Base-by-base conservation (phyloP, 2,329 filamentous ascomycete genomes). In the Huntiella bhutanensis region DNA sequence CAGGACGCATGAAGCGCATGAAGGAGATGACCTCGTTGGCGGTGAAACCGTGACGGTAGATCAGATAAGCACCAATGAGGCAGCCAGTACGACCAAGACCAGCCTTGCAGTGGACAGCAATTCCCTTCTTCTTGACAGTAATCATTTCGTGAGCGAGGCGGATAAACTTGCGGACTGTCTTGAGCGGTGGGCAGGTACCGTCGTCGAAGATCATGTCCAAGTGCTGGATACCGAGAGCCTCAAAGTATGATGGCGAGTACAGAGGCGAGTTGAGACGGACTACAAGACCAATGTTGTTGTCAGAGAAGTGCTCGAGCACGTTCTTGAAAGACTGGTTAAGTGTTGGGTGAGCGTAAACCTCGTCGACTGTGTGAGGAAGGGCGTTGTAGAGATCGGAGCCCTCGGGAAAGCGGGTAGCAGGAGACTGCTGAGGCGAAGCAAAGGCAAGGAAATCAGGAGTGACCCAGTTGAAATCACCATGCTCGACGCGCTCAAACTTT, bases 191-290 rank as follows among this genome's bases (percentile, higher is more conserved):
- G 60, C 91, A 98, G 3, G 91, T 98, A 53, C 91, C 91, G 56
- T 98, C 91, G 57, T 96, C 91, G 58, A 98, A 98, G 57, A 98
- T 96, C 91, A 98, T 98, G 64, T 98, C 91, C 36, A 96, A 70
- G 59, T 98, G 91, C 56, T 86, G 80, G 57, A 98, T 96, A 28
- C 88, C 88, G 45, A 98, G 70, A 3, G 87, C 84, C 52, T 88
- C 91, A 61, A 98, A 98, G 66, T 88, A 95, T n/a, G 86, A 87
- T 1, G 91, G 83, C 1, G 84, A 93, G 68, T 98, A 98, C 5
- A 98, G 74, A 54, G 87, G 82, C 0, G 87, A 96, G 67, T 98
- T 98, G 52, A 98, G 69, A 37, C 91, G 80, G 37, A 98, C 91
- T 3, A 98, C 88, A 3, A 98, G 71, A 32, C 91, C 91, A 56